These are phyloP conservation scores for Rosa persica DNA, from an alignment of 306 rosid species.

Conservation along the genomic window DNA sequence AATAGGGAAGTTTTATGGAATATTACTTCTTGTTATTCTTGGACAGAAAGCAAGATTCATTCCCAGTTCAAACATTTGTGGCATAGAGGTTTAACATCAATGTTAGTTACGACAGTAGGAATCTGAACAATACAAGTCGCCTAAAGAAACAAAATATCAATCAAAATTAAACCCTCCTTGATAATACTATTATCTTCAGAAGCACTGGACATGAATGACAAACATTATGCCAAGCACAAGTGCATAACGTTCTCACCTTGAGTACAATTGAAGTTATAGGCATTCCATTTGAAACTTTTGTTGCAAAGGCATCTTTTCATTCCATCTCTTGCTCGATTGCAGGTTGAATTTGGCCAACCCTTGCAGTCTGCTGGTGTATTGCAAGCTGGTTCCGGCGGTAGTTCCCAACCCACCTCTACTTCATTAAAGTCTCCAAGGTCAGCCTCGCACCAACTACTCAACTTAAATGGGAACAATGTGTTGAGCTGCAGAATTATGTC, in stretches of 20 bases:
- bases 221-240: not conserved
- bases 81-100: not conserved
- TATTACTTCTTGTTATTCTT: not conserved
- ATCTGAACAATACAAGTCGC: not conserved
- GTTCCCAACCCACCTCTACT: constrained; percentile 48
- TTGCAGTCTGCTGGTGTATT: constrained; percentile 41
- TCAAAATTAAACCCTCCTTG: not conserved
- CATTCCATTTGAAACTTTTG: constrained; percentile 43
- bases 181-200: too few species aligned
- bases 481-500: not conserved
- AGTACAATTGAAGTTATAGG: constrained; percentile 39
- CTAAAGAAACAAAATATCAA: not conserved
- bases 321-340: constrained; percentile 38
- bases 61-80: not conserved
- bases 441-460: constrained; percentile 35
- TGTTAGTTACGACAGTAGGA: too few species aligned
- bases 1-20: not conserved
- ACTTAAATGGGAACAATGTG: constrained; percentile 28
- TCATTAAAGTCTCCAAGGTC: constrained; percentile 11
- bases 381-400: constrained; percentile 48
- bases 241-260: constrained; percentile 31
- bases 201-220: not conserved
- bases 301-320: constrained; percentile 51
- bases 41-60: not conserved
- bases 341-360: constrained; percentile 58